Conservation (phyloP, 371 early-diverging fungal species). For the Actinomucor elegans region DNA sequence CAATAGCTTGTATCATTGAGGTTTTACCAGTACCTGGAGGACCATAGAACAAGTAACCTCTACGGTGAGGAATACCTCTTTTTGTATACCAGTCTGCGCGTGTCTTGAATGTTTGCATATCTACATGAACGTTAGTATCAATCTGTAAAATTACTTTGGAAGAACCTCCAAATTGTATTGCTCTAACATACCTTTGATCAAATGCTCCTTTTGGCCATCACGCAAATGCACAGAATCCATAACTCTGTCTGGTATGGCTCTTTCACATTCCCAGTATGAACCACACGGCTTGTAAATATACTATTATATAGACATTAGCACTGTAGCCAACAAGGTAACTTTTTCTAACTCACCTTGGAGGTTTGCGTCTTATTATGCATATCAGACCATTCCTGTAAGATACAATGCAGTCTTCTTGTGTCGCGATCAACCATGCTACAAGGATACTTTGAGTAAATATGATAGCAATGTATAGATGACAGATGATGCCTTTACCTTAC, state of each 20-base stretch:
- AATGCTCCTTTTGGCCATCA: constrained; percentile 31
- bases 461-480: too few species aligned
- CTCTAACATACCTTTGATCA: too few species aligned
- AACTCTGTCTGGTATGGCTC: constrained; percentile 18
- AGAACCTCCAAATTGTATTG: too few species aligned
- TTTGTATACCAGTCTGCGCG: constrained; percentile 76
- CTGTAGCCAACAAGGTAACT: too few species aligned
- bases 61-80: constrained; percentile 89
- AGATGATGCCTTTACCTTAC: constrained; percentile 1
- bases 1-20: constrained; percentile 91
- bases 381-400: constrained; percentile 26
- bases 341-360: constrained; percentile 8
- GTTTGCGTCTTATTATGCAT: constrained; percentile 18
- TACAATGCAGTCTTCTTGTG: constrained; percentile 1
- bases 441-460: too few species aligned
- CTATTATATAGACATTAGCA: too few species aligned
- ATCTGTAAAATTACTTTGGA: too few species aligned
- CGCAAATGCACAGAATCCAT: constrained; percentile 29
- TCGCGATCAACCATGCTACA: constrained; percentile 2
- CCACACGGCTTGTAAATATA: not conserved
- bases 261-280: constrained; percentile 1
- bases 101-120: constrained; percentile 34
- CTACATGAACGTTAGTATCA: too few species aligned
- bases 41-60: constrained; percentile 96
- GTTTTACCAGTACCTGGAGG: constrained; percentile 99